Percentiles rank a stretch among this genome's conserved stretches.
phyloP scores from a whole-genome alignment of 345 rosid genomes.

The Passiflora organensis region DNA sequence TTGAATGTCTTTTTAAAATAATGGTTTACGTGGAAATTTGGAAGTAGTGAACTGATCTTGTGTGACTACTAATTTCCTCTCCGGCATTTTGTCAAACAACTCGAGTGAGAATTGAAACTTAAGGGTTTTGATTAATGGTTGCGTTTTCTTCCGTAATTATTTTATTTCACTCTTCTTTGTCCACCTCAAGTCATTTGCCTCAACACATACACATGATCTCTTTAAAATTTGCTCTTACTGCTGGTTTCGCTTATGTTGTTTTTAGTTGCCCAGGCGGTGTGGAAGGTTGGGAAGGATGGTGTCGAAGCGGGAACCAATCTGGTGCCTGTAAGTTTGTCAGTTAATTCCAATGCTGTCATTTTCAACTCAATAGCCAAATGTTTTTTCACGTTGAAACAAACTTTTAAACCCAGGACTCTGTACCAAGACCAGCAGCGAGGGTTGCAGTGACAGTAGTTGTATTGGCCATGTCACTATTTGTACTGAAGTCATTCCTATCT shows the following conservation, averaged over 20 bases:
- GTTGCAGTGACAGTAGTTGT: conserved; percentile 28
- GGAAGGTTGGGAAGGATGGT: conserved; percentile 84
- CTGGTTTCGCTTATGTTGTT: conserved; percentile 4
- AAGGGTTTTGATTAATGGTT: too few species aligned
- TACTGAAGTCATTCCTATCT: conserved; percentile 29
- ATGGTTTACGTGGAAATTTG: too few species aligned
- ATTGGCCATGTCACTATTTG: conserved; percentile 43
- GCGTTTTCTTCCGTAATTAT: not conserved
- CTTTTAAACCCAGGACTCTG: conserved; percentile 11
- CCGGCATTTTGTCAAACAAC: too few species aligned
- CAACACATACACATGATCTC: too few species aligned
- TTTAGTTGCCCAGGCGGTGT: conserved; percentile 61
- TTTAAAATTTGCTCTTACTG: not conserved
- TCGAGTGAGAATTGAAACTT: too few species aligned
- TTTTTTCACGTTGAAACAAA: too few species aligned
- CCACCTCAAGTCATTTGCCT: too few species aligned
- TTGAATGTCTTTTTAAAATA: too few species aligned
- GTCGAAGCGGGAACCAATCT: conserved; percentile 72
- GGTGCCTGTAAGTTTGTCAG: conserved; percentile 66
- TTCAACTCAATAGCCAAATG: too few species aligned
- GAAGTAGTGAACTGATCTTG: too few species aligned
- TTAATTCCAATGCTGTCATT: too few species aligned
- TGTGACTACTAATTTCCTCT: too few species aligned
- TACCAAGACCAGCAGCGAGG: conserved; percentile 28
- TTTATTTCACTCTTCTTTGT: not conserved